Base-by-base conservation (phyloP, 2,329 filamentous ascomycete species). In the Colletotrichum liriopes region DNA sequence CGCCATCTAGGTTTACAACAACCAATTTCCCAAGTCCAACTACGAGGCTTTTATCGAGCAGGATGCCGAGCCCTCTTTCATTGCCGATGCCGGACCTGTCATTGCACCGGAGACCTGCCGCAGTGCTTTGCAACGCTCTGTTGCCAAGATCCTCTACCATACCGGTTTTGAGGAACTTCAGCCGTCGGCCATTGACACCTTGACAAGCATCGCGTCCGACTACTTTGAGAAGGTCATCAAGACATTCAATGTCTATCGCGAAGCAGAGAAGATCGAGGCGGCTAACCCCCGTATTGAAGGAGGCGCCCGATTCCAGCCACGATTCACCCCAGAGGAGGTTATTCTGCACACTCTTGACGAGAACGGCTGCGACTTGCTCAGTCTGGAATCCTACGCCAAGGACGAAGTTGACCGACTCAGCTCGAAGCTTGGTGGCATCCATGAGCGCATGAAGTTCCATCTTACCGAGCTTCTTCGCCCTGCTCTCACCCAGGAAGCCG, bases 121-220 rank as follows among this genome's bases (percentile, higher is more conserved):
- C 76, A 91, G 94, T 63, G 94, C 95, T 1, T 83, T 99, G 76
- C 95, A 97, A 81, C 92, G 96, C 69, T 96, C 95, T 16, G 93
- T 98, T 23, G 95, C 93, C 70, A 97, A 98, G 82, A 91, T 99
- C 56, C 96, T 98, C 78, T 99, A 98, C 79, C 94, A 98, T 79
- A 93, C 95, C 51, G 96, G 96, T 0, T 99, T 98, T 75, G 96
- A 99, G 82, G 96, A 99, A 80, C 94, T 97, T 74, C 96, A 99
- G 79, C 96, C 96, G 18, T 97, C 95, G 51, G 96, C 96, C 37
- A 86, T 99, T 39, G 96, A 99, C 76, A 90, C 94, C 0, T 90
- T 97, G 47, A 98, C 96, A 0, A 95, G 98, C 77, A 90, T 98
- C 64, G 95, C 95, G 0, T 92, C 92, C 3, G 94, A 97, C 77